Base-by-base conservation (phyloP, 768 basidiomycete species). In the Mycena alexandri region DNA sequence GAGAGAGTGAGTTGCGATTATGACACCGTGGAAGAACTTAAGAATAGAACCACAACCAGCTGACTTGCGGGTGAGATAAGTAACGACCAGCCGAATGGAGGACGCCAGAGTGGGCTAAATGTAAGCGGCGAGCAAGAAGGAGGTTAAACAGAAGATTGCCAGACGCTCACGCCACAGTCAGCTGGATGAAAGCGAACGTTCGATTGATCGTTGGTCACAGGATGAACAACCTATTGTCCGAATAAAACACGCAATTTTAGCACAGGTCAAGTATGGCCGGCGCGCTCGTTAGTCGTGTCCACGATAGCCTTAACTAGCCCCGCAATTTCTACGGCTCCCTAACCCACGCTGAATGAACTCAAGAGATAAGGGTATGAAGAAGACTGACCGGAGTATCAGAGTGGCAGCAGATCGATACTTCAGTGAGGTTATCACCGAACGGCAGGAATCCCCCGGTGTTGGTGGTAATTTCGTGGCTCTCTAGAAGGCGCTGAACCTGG, bases 401-500 rank as follows among this genome's bases (percentile, higher is more conserved):
- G 73, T 90, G 89, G 65, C 86, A 87, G 61, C 88, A 90, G 22
- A 90, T 89, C 5, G 89, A 85, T 0, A 90, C 86, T 57, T 87
- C 85, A 0, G 70, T 61, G 11, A 89, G 72, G 54, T 81, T 79
- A 6, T 77, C 74, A 7, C 82, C 83, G 2, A 89, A 75, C 3
- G 84, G 82, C 1, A 89, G 69, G 55, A 72, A 75, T 0, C 73
- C 77, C 3, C 83, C 84, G 25, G 76, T 74, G 1, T 79, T 75
- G 3, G 89, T 89, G 14, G 87, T 87, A 52, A 90, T 79, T 62
- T 80, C 72, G 6, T 81, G 83, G 61, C 76, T 73, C 16, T 71
- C 74, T 33, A 89, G 79, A 12, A 89, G 72, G 21, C 75, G 79
- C n/a, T 71, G 75, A 12, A 86, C 84, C 86, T 89, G 65, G 9